Base-by-base conservation (phyloP, 1,139 yeast genomes). In the Saccharomyces hybrid region DNA sequence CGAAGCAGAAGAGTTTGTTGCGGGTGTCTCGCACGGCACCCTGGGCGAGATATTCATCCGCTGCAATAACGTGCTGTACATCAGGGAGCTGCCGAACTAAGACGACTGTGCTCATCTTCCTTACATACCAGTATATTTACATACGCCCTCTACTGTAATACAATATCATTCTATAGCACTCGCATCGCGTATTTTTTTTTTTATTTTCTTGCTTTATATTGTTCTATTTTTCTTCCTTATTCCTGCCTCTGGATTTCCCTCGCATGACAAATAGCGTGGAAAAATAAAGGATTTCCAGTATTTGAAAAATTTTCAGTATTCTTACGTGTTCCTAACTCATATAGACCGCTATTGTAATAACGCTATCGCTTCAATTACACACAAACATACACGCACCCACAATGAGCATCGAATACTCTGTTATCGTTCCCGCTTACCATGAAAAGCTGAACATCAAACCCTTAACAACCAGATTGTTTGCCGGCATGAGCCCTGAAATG, bases 11-110 rank as follows among this genome's bases (percentile, higher is more conserved):
- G 96, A 90, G 69, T 74, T 76, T 51, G 75, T 82, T 8, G 75
- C 74, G 50, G 83, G 78, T 14, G 74, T 73, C 57, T 63, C 81
- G 49, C 78, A 83, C 55, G 90, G 88, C 48, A 65, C 72, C 31
- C 76, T 88, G 11, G 96, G 95, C 3, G 97, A 91, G 65, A 76
- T 95, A 29, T 86, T 93, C 68, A 86, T 93, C 57, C 76, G 97
- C 73, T 90, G 95, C 69, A 86, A 86, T 63, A 86, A 86, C 60
- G 91, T 86, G 11, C 73, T 86, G 52, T 85, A 84, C 75, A 75
- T 86, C n/a, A 75, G 86, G 49, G 73, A 55, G 72, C 66, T 29
- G 49, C 57, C 26, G 53, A 57, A n/a, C 51, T 54, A 28, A 27
- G 25, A 27, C 13, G 8, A 9, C 6, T n/a, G 14, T 25, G 1